Evolutionary conservation across 116 monocot genomes (phyloP).

Genomic region (Posidonia oceanica): DNA sequence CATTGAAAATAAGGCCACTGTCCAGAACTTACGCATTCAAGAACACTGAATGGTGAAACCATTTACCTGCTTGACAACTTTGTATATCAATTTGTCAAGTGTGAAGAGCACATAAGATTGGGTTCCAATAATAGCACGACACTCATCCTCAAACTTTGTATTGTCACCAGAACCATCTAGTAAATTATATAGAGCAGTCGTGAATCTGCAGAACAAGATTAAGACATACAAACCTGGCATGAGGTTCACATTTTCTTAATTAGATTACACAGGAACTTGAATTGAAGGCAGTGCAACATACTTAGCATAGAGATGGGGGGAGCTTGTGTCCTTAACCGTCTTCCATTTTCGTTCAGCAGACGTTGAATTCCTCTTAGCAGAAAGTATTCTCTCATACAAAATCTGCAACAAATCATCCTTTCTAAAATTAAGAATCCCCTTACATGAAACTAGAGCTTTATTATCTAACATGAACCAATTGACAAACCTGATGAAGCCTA

Average conservation of each 20-base stretch:
- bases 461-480: background rate
- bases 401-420: slow-evolving; percentile 36
- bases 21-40: background rate
- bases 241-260: background rate
- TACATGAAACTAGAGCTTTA: background rate
- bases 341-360: slow-evolving; percentile 77
- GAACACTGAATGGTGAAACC: background rate
- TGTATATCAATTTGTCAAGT: slow-evolving; percentile 93
- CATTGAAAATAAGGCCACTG: background rate
- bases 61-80: slow-evolving; percentile 93
- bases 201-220: slow-evolving; percentile 41
- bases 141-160: slow-evolving; percentile 96
- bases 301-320: slow-evolving; percentile 70
- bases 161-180: slow-evolving; percentile 84
- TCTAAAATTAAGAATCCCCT: background rate
- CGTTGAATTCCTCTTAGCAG: slow-evolving; percentile 78
- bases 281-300: slow-evolving; percentile 10
- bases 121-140: slow-evolving; percentile 88
- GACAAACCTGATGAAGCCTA: slow-evolving; percentile 82
- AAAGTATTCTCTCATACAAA: slow-evolving; percentile 86
- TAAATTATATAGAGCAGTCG: slow-evolving; percentile 46
- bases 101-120: slow-evolving; percentile 98
- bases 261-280: too few species aligned
- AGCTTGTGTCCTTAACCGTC: slow-evolving; percentile 49
- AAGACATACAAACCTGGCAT: background rate